Base-by-base conservation (phyloP, 495 filamentous ascomycete species). In the Neurospora sp. region DNA sequence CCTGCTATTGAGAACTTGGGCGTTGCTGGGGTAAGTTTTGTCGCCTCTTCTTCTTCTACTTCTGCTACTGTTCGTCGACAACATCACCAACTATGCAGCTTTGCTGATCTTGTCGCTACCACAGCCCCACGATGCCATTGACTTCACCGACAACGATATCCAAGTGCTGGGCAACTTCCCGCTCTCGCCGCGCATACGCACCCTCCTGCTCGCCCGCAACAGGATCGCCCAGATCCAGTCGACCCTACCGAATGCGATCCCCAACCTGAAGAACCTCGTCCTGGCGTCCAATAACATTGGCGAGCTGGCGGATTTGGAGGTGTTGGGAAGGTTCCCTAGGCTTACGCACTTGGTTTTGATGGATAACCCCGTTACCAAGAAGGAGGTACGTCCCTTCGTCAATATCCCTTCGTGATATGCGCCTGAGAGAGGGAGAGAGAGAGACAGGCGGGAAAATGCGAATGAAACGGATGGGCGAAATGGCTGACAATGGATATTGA, bases 121-220 rank as follows among this genome's bases (percentile, higher is more conserved):
- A 76, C 54, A 90, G 88, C 87, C 88, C 20, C 94, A 97, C 88
- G 96, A 98, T 85, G 89, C 91, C 69, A 96, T 99, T 84, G 96
- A 99, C 83, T 90, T 99, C 78, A 98, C 96, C 78, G 96, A 99
- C 84, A 99, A 99, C 82, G 94, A 98, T 82, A 93, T 99, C 80
- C 89, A 92, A 70, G 84, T 90, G 41, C 88, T 99, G 71, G 89
- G 89, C 72, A 98, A 98, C 85, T 97, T 99, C 84, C 96, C 96
- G n/a, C 89, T 96, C 72, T 94, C 91, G 48, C 94, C 93, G 44
- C 92, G 96, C 66, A 85, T 98, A 73, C 89, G 86, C 69, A 95
- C 93, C 10, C 91, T 99, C 38, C 89, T 98, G 37, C 88, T 97
- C 31, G 94, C 94, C 59, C 90, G 94, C 71, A 99, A 99, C 82